These are phyloP conservation scores for Uronychia setigera DNA, from an alignment of 73 alveolate genomes.

Conservation along the genomic window DNA sequence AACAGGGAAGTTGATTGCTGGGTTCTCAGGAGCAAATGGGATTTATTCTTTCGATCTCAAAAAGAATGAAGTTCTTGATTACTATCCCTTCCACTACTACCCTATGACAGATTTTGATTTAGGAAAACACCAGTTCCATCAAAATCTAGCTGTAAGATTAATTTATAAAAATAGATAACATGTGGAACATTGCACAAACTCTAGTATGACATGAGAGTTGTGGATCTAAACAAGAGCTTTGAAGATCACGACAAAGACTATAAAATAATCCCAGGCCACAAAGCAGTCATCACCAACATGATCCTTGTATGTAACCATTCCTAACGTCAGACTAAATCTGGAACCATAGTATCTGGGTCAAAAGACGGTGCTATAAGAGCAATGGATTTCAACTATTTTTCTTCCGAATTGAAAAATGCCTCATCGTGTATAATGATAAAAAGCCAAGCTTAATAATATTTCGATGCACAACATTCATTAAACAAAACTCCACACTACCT, in stretches of 20 bases:
- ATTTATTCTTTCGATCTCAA: constrained; percentile 52
- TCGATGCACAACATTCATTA: too few relatives aligned
- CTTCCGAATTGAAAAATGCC: constrained; percentile 13
- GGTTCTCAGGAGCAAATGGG: constrained; percentile 61
- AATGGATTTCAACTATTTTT: constrained; percentile 29
- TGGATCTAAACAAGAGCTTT: constrained; percentile 8
- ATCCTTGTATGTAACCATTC: too few relatives aligned
- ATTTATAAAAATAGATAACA: constrained; percentile 9
- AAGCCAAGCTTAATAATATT: too few relatives aligned
- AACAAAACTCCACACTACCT: too few relatives aligned
- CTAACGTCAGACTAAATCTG: too few relatives aligned
- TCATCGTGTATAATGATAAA: too few relatives aligned
- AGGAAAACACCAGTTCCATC: constrained; percentile 17
- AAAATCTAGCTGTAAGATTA: background rate
- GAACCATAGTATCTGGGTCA: constrained; percentile 37
- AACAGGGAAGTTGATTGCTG: constrained; percentile 21
- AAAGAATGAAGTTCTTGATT: constrained; percentile 25
- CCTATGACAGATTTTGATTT: constrained; percentile 52
- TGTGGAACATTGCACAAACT: constrained; percentile 20
- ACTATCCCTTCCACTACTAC: constrained; percentile 60
- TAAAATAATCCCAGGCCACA: constrained; percentile 50
- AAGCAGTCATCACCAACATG: constrained; percentile 21
- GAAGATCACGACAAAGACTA: constrained; percentile 16
- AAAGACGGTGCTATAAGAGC: constrained; percentile 46
- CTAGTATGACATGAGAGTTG: constrained; percentile 48